Evolutionary conservation across 495 filamentous ascomycete genomes (phyloP).

Genomic region (Poronia punctata): DNA sequence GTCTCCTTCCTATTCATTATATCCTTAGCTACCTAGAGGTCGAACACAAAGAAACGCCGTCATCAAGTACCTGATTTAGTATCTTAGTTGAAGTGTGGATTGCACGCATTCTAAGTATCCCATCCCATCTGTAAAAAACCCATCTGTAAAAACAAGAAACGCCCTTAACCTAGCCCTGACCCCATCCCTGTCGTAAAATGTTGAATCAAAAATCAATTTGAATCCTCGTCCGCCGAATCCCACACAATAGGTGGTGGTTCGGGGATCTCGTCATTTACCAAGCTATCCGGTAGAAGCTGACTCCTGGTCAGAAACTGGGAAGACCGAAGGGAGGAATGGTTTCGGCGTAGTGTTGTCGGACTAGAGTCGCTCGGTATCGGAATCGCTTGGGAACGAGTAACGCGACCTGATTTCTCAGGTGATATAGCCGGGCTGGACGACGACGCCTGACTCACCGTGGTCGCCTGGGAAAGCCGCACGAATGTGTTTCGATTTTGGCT

Average conservation of each 20-base stretch:
- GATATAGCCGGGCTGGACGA: constrained; percentile 26
- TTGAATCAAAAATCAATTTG: constrained; percentile 8
- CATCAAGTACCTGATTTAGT: no score
- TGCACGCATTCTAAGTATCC: no score
- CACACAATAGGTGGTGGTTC: constrained; percentile 34
- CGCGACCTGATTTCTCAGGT: constrained; percentile 24
- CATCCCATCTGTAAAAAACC: no score
- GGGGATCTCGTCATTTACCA: constrained; percentile 42
- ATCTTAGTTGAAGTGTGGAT: no score
- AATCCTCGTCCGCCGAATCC: constrained; percentile 43
- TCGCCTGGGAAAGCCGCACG: constrained; percentile 38
- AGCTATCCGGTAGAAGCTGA: constrained; percentile 48
- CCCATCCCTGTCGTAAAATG: no score
- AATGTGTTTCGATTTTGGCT: constrained; percentile 7
- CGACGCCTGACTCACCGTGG: constrained; percentile 30
- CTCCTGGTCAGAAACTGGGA: constrained; percentile 39
- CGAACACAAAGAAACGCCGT: no score
- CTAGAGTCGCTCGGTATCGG: constrained; percentile 14
- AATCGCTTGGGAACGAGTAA: constrained; percentile 13
- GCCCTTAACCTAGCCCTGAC: no score
- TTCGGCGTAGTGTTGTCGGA: constrained; percentile 8
- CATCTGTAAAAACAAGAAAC: no score
- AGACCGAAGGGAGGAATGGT: constrained; percentile 26
- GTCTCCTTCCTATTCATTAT: no score
- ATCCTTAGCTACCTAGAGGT: no score